phyloP scores from a whole-genome alignment of 2,329 filamentous ascomycete genomes.

The Dactylellina cionopaga region DNA sequence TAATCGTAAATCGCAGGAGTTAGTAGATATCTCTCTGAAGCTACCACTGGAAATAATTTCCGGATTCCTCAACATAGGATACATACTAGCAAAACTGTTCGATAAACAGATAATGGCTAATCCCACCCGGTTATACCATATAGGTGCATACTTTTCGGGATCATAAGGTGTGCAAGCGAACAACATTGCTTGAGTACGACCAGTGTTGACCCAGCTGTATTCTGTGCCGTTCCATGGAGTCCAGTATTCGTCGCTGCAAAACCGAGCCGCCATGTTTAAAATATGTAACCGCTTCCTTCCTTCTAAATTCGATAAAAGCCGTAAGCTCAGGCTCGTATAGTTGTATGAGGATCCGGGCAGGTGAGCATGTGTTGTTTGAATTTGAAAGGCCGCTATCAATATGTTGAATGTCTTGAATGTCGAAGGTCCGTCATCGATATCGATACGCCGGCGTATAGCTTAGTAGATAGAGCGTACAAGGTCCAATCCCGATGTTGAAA shows the following conservation, averaged over 20 bases:
- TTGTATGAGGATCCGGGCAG: too few species aligned
- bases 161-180: constrained; percentile 54
- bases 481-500: neutral
- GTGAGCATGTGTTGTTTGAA: neutral
- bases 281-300: neutral
- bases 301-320: too few species aligned
- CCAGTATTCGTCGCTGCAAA: constrained; percentile 8
- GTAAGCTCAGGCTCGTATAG: too few species aligned
- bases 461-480: constrained; percentile 17
- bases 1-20: too few species aligned
- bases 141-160: constrained; percentile 52
- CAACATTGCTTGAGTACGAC: constrained; percentile 14
- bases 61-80: too few species aligned
- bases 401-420: neutral
- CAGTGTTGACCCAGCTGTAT: constrained; percentile 38
- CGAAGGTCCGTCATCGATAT: constrained; percentile 3
- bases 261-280: constrained; percentile 21
- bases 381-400: neutral
- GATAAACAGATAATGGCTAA: constrained; percentile 55
- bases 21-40: too few species aligned
- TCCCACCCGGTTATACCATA: constrained; percentile 56
- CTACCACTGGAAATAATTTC: too few species aligned
- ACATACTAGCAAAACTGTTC: constrained; percentile 56
- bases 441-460: neutral
- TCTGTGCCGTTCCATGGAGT: constrained; percentile 43